phyloP scores from a whole-genome alignment of 495 filamentous ascomycete genomes.

The Aspergillus indologenus region DNA sequence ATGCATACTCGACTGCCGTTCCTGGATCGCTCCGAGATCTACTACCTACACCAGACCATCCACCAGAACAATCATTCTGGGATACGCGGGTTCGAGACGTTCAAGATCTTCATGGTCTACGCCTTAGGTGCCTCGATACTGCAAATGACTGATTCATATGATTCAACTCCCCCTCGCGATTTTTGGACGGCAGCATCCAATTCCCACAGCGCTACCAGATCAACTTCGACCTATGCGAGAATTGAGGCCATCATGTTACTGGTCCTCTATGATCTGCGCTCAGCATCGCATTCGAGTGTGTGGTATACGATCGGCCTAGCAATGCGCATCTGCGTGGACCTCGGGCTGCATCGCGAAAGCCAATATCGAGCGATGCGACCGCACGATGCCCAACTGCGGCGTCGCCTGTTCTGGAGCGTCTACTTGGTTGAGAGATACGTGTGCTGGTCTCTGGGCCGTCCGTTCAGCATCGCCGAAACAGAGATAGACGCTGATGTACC shows the following conservation, averaged over 20 bases:
- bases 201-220: constrained; percentile 29
- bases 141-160: constrained; percentile 36
- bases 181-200: constrained; percentile 30
- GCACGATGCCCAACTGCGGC: constrained; percentile 31
- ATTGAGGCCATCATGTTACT: constrained; percentile 43
- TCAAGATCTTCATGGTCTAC: constrained; percentile 46
- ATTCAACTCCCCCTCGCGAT: constrained; percentile 16
- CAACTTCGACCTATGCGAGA: constrained; percentile 33
- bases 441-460: constrained; percentile 36
- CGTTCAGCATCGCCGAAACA: constrained; percentile 40
- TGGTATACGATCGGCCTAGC: constrained; percentile 47
- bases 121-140: constrained; percentile 38
- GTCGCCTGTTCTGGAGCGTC: constrained; percentile 43
- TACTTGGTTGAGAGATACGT: constrained; percentile 40
- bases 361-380: constrained; percentile 22
- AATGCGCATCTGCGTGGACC: constrained; percentile 42
- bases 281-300: constrained; percentile 34
- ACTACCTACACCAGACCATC: constrained; percentile 30
- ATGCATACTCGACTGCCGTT: constrained; percentile 40
- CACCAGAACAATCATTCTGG: constrained; percentile 21
- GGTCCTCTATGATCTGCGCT: constrained; percentile 37
- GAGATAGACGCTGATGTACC: constrained; percentile 39
- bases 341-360: constrained; percentile 36
- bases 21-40: constrained; percentile 33
- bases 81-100: constrained; percentile 31